Evolutionary conservation across 768 basidiomycete genomes (phyloP).

Genomic region (Trametes maxima): DNA sequence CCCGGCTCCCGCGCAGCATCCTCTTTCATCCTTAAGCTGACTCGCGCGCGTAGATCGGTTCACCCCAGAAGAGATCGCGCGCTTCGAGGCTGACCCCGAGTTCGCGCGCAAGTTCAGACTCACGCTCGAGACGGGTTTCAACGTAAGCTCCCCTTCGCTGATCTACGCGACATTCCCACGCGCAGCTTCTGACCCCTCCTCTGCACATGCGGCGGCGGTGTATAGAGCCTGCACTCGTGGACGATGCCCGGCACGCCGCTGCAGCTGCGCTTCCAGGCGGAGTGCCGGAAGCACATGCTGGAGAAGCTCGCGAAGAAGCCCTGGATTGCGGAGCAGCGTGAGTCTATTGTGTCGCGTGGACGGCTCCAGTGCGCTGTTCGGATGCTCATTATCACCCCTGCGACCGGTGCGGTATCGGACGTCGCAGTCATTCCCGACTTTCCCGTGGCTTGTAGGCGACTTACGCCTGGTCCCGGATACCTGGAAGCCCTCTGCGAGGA

Average conservation of each 20-base stretch:
- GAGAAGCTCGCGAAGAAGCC: constrained; percentile 56
- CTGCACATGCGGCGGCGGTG: neutral
- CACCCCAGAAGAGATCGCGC: constrained; percentile 49
- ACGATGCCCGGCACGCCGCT: constrained; percentile 45
- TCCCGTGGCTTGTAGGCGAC: constrained; percentile 56
- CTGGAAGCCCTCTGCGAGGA: constrained; percentile 64
- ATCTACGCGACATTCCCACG: neutral
- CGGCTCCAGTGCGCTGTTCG: neutral
- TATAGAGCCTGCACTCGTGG: constrained; percentile 36
- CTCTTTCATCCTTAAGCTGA: no score
- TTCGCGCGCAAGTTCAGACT: constrained; percentile 53
- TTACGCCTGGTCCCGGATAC: constrained; percentile 71
- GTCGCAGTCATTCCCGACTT: constrained; percentile 61
- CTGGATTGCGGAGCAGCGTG: constrained; percentile 60
- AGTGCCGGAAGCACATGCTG: constrained; percentile 49
- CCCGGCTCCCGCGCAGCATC: neutral
- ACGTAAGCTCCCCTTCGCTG: constrained; percentile 37
- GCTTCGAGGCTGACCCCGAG: constrained; percentile 46
- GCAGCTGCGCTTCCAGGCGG: constrained; percentile 38
- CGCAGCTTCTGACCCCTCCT: neutral
- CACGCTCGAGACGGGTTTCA: constrained; percentile 50
- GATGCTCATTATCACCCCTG: neutral
- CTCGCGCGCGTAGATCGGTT: constrained; percentile 1
- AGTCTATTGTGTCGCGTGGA: constrained; percentile 9
- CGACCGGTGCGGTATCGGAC: neutral